A percentile compares a stretch with the other conserved stretches of the same genome.
Evolutionary conservation across 1,284 basidiomycete species (phyloP).

Genomic region (Ganoderma multipileum): DNA sequence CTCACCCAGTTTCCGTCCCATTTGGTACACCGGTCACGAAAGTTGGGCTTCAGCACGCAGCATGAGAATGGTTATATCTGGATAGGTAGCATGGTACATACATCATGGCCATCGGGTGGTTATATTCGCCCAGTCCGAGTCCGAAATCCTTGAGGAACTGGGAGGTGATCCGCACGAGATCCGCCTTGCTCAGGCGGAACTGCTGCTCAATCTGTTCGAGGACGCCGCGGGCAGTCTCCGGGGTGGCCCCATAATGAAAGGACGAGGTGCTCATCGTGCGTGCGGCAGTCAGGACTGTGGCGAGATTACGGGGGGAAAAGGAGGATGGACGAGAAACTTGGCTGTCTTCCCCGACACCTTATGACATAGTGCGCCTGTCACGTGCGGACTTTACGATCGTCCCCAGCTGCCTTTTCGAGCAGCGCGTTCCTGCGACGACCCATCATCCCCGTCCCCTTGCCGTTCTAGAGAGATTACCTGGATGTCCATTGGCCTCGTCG

Average conservation of each 20-base stretch:
- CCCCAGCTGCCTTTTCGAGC: constrained; percentile 26
- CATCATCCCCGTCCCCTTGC: background rate
- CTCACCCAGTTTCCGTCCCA: constrained; percentile 90
- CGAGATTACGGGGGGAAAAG: constrained; percentile 12
- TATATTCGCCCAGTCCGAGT: constrained; percentile 74
- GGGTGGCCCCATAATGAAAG: constrained; percentile 30
- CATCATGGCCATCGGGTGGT: constrained; percentile 91
- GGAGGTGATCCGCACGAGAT: constrained; percentile 73
- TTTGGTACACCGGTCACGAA: constrained; percentile 92
- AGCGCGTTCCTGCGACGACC: constrained; percentile 12
- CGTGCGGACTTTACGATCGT: constrained; percentile 24
- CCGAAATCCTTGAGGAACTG: constrained; percentile 83
- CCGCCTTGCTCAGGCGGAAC: constrained; percentile 70
- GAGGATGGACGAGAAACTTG: constrained; percentile 29
- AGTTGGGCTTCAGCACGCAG: constrained; percentile 64
- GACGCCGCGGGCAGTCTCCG: constrained; percentile 32
- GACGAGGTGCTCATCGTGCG: constrained; percentile 35
- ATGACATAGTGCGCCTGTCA: constrained; percentile 30
- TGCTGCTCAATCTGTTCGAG: constrained; percentile 65
- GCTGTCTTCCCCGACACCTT: constrained; percentile 24
- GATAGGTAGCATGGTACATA: constrained; percentile 42
- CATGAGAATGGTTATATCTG: constrained; percentile 5
- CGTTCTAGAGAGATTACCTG: background rate
- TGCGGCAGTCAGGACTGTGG: constrained; percentile 7
- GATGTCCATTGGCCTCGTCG: background rate